Evolutionary conservation across 495 filamentous ascomycete species (phyloP), one percentile per base, ranked within the genome.

Genomic region (Penicillium argentinense): DNA sequence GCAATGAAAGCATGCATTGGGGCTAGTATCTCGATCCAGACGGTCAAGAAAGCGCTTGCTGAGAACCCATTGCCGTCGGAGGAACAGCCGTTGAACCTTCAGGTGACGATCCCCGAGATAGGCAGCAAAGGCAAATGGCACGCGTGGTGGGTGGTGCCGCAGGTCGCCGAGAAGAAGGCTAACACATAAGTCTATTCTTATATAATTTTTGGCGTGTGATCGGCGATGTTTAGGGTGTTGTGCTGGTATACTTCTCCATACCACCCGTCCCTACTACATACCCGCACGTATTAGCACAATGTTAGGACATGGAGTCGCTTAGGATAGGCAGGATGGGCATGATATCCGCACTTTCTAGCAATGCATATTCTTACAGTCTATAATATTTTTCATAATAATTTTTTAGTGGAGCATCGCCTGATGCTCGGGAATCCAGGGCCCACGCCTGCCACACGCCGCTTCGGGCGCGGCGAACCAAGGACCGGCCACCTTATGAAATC

Each of bases 71-170:
- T 36, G 11, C 33, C 38, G 5, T 18, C 26, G 1, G 33, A 42
- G 11, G 39, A 32, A 18, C 38, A 23, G 7, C 7, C 40, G 13
- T 19, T 78, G n/a, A 73, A 59, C 14, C 48, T 71, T 22, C 48
- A 67, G 40, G 79, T 83, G 7, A 74, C 71, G 41, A 74, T 87
- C 30, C 81, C 81, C 2, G 68, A 68, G 27, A 58, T 73, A 5
- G 78, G 71, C 6, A 63, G 73, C 4, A 77, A 79, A 54, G 58
- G 65, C 14, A 70, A 63, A 29, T 85, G 86, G 71, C 81, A 87
- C 69, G 81, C 83, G 53, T 89, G 84, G 82, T 93, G 88, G 88
- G 72, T 82, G 48, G 84, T 91, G 45, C 87, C 86, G 4, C 84
- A 82, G 61, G 52, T 91, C 30, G 57, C 49, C 3, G 57, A 57